These are phyloP conservation scores for Alternaria brassicicola DNA, from an alignment of 2,329 filamentous ascomycete genomes.

Conservation along the genomic window DNA sequence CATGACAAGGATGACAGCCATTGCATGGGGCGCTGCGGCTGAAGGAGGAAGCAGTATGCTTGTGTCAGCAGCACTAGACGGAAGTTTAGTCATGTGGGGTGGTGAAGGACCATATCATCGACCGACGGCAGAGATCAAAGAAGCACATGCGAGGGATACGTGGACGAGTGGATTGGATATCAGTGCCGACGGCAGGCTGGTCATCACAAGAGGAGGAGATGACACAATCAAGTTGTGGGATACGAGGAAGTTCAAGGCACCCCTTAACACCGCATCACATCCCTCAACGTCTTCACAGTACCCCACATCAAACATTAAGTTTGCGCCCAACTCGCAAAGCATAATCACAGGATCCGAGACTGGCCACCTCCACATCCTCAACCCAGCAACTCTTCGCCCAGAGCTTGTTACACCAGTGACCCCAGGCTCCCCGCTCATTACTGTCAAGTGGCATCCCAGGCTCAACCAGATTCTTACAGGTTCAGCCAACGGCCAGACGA, in stretches of 20 bases:
- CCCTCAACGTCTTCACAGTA: constrained; percentile 83
- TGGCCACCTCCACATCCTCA: constrained; percentile 89
- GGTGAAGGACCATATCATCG: constrained; percentile 85
- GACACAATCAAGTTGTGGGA: constrained; percentile 96
- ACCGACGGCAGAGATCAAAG: constrained; percentile 80
- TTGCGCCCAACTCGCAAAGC: constrained; percentile 81
- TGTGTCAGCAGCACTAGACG: constrained; percentile 83
- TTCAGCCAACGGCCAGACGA: constrained; percentile 87
- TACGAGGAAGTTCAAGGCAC: constrained; percentile 90
- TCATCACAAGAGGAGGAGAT: constrained; percentile 90
- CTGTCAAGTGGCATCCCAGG: constrained; percentile 89
- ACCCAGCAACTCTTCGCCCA: constrained; percentile 84
- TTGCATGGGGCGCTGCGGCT: constrained; percentile 79
- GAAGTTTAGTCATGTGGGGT: constrained; percentile 88
- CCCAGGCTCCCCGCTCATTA: constrained; percentile 78
- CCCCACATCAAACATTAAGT: constrained; percentile 84
- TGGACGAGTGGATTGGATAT: constrained; percentile 95
- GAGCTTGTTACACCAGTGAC: constrained; percentile 91
- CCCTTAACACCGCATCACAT: constrained; percentile 79
- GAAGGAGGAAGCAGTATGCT: constrained; percentile 82
- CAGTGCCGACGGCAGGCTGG: constrained; percentile 85
- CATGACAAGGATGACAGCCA: constrained; percentile 89
- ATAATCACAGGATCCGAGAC: constrained; percentile 88
- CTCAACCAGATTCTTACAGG: constrained; percentile 96
- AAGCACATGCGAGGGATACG: constrained; percentile 80